Evolutionary conservation across 2,329 filamentous ascomycete species (phyloP).

Genomic region (Xylaria sp.): DNA sequence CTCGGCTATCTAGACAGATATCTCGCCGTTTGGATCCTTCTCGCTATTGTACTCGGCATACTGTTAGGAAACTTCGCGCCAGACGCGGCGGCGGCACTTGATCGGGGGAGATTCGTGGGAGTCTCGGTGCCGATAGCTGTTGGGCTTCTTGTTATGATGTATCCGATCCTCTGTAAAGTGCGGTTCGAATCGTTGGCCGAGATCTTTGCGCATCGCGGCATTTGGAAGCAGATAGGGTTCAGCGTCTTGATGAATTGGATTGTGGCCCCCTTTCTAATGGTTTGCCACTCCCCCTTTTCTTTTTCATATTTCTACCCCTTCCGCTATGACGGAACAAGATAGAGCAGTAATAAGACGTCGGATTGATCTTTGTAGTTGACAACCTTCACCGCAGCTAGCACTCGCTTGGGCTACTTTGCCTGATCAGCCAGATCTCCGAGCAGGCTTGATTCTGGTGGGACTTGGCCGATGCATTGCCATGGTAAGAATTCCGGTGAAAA

Average conservation of each 20-base stretch:
- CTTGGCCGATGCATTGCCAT: slow-evolving; percentile 89
- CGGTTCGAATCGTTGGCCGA: slow-evolving; percentile 78
- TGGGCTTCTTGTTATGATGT: slow-evolving; percentile 91
- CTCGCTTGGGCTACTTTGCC: slow-evolving; percentile 76
- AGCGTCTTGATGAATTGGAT: slow-evolving; percentile 86
- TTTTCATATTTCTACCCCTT: not conserved
- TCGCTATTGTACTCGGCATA: slow-evolving; percentile 81
- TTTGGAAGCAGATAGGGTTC: slow-evolving; percentile 85
- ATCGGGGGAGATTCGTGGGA: slow-evolving; percentile 77
- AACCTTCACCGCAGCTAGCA: slow-evolving; percentile 58
- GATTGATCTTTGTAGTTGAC: not conserved
- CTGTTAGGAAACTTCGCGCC: slow-evolving; percentile 80
- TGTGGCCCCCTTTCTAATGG: slow-evolving; percentile 83
- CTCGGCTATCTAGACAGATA: slow-evolving; percentile 71
- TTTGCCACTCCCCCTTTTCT: slow-evolving; percentile 49
- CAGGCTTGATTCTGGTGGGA: slow-evolving; percentile 83
- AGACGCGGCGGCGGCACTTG: slow-evolving; percentile 67
- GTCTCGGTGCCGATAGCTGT: slow-evolving; percentile 65
- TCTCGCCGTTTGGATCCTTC: slow-evolving; percentile 77
- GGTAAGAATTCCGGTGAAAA: slow-evolving; percentile 58
- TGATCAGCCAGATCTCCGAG: slow-evolving; percentile 65
- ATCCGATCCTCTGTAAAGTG: slow-evolving; percentile 89
- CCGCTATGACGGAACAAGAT: not conserved
- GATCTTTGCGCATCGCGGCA: slow-evolving; percentile 66
- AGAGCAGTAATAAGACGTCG: not conserved